Evolutionary conservation across 768 basidiomycete species (phyloP), one percentile per base, ranked within the genome.

Genomic region (Boletus rufocinnamomeus): DNA sequence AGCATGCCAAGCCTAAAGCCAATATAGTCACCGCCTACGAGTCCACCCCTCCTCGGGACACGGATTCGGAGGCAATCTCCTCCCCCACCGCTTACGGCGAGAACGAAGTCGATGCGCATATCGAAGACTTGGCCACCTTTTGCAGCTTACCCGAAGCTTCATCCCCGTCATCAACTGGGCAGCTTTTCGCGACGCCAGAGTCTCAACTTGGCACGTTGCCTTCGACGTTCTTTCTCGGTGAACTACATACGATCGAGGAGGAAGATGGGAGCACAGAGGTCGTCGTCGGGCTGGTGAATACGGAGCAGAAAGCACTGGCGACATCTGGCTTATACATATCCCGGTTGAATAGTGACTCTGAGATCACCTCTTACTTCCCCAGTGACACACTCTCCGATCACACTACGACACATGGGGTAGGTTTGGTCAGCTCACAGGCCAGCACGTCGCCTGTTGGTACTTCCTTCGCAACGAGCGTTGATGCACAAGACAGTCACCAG

Each of bases 401-500:
- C 40, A 45, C 52, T 38, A 54, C 50, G 17, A 25, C 50, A 19
- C 43, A 28, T 41, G 53, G 16, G 13, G 17, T 7, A 5, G 17
- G 21, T 45, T 48, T 40, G 14, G 25, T 32, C 34, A 19, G 14
- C 27, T 60, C 58, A 25, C 59, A 50, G 28, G 35, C 25, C 14
- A 50, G 23, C 23, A 16, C 44, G 21, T 59, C 57, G 7, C 46
- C 43, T 27, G 30, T 37, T 16, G 32, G 51, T 28, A 59, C 66
- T 43, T 69, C 68, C 28, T 50, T 65, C 3, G 63, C 54, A 38
- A 70, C 68, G 37, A 70, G 61, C n/a, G 47, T 69, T 9, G 56
- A 63, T 25, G 45, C 49, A 10, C 57, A 50, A 21, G 57, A 62
- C 9, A 51, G 14, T 43, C 30, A 9, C 27, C 52, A n/a, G 19